A percentile compares a stretch with the other conserved stretches of the same genome.
Conservation (phyloP, 73 alveolate species). For the Tetrahymena borealis region DNA sequence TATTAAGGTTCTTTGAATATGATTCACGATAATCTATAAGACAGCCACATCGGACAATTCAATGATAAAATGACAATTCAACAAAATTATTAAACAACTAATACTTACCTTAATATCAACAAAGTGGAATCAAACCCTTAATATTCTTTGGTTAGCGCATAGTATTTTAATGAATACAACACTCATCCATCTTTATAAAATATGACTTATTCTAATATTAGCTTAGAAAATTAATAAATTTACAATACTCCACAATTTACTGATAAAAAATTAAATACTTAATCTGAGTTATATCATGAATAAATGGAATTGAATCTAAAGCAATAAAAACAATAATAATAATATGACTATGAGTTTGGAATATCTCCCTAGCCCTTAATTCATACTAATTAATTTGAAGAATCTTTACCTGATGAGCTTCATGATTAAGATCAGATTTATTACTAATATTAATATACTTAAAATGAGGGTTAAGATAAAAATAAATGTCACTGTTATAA, state of each 20-base stretch:
- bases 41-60: background rate
- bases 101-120: background rate
- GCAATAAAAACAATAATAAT: background rate
- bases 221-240: background rate
- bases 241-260: background rate
- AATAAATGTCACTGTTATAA: no score
- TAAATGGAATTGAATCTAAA: background rate
- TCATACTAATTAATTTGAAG: no score
- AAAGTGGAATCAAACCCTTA: background rate
- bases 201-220: background rate
- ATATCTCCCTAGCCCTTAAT: no score
- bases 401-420: no score
- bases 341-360: background rate
- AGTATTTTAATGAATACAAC: background rate
- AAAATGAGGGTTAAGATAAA: no score
- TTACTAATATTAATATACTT: no score
- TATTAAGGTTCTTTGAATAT: background rate
- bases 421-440: no score
- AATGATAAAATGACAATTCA: background rate
- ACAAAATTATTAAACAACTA: background rate
- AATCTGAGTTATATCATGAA: background rate
- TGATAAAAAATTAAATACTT: background rate
- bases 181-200: background rate
- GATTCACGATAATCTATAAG: background rate
- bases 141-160: background rate